Conservation (phyloP, 1,284 basidiomycete genomes). For the Coriolopsis trogii region DNA sequence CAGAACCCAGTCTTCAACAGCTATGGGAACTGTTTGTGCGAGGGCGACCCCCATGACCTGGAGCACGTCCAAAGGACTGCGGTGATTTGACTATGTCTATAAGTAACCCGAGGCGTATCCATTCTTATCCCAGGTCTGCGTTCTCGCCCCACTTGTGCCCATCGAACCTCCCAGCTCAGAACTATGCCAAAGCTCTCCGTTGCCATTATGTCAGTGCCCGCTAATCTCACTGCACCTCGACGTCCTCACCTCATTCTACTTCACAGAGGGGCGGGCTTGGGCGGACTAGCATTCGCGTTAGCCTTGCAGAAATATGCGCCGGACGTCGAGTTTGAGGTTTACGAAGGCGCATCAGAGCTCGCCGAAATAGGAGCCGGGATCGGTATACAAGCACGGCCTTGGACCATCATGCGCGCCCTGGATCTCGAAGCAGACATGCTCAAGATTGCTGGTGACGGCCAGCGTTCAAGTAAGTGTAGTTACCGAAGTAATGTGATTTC, state of each 20-base stretch:
- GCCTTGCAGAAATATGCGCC: slow-evolving; percentile 38
- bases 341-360: slow-evolving; percentile 50
- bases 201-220: neutral
- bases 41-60: too few relatives aligned
- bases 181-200: neutral
- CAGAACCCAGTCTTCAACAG: too few relatives aligned
- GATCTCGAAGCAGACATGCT: slow-evolving; percentile 52
- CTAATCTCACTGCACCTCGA: too few relatives aligned
- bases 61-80: too few relatives aligned
- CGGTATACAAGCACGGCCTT: slow-evolving; percentile 52
- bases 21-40: too few relatives aligned
- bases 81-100: too few relatives aligned
- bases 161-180: too few relatives aligned
- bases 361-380: slow-evolving; percentile 61
- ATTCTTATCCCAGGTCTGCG: too few relatives aligned
- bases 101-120: too few relatives aligned
- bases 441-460: slow-evolving; percentile 43
- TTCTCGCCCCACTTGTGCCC: too few relatives aligned
- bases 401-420: slow-evolving; percentile 51
- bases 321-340: slow-evolving; percentile 45
- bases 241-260: too few relatives aligned
- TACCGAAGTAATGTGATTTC: neutral
- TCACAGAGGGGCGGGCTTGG: slow-evolving; percentile 44
- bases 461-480: slow-evolving; percentile 16
- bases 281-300: slow-evolving; percentile 39